A percentile compares a stretch with the other conserved stretches of the same genome.
phyloP scores from a whole-genome alignment of 768 basidiomycete genomes.

The Lactarius evosmus region DNA sequence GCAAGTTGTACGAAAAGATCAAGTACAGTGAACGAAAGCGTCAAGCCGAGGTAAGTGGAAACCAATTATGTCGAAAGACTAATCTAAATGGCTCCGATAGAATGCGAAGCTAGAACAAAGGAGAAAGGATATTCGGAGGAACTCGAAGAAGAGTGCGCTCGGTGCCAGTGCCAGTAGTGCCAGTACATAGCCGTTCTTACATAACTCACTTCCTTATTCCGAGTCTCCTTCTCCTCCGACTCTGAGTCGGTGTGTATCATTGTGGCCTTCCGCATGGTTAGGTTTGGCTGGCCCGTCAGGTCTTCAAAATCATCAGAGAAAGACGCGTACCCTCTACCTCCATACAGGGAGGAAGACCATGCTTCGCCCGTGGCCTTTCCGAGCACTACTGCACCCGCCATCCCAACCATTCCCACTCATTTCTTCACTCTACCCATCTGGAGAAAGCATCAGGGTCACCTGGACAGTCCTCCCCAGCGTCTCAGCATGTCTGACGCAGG shows the following conservation, averaged over 20 bases:
- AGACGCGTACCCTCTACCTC: conserved; percentile 9
- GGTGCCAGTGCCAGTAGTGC: background rate
- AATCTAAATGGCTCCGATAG: conserved; percentile 38
- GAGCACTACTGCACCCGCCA: conserved; percentile 8
- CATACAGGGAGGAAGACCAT: conserved; percentile 13
- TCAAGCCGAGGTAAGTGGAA: conserved; percentile 64
- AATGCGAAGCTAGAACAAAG: conserved; percentile 58
- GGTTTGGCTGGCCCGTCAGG: conserved; percentile 22
- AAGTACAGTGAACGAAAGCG: conserved; percentile 81
- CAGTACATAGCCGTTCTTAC: conserved; percentile 1
- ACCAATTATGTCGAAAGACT: conserved; percentile 2
- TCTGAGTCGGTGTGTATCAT: background rate
- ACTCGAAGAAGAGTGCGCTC: conserved; percentile 36
- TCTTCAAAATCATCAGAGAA: conserved; percentile 14
- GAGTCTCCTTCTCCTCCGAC: background rate
- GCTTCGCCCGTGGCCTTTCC: conserved; percentile 13
- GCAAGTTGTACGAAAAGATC: conserved; percentile 91
- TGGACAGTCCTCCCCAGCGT: conserved; percentile 32
- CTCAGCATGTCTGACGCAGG: conserved; percentile 32
- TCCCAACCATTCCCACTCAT: conserved; percentile 40
- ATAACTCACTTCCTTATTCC: conserved; percentile 6
- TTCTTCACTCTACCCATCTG: conserved; percentile 67
- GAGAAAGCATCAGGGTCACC: conserved; percentile 49
- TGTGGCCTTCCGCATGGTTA: conserved; percentile 20
- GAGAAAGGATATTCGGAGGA: conserved; percentile 52